Conservation (phyloP, 108 stramenopile species). For the Thalassiosira profunda region DNA sequence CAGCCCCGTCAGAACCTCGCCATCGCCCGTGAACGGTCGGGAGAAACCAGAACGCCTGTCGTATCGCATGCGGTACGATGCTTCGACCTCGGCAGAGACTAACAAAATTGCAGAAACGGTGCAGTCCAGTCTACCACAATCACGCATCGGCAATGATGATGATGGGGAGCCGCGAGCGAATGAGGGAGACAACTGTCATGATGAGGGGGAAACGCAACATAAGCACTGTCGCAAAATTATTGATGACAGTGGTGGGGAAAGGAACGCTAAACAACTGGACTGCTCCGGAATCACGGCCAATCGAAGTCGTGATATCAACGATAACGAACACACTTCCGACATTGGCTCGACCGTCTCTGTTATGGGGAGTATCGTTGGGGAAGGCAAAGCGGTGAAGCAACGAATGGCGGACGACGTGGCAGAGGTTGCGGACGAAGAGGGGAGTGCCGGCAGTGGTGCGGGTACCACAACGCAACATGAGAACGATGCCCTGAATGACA, state of each 20-base stretch:
- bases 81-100: no score
- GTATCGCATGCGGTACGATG: no score
- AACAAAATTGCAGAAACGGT: background rate
- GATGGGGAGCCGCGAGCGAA: background rate
- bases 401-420: slow-evolving; percentile 37
- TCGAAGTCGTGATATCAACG: slow-evolving; percentile 6
- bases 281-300: background rate
- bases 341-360: slow-evolving; percentile 37
- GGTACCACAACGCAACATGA: background rate
- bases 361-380: slow-evolving; percentile 30
- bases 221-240: no score
- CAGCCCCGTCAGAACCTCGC: no score
- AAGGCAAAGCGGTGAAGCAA: slow-evolving; percentile 15
- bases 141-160: background rate
- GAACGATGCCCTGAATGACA: background rate
- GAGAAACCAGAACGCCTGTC: no score
- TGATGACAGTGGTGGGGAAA: background rate
- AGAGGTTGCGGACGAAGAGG: background rate
- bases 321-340: slow-evolving; percentile 15
- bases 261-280: background rate
- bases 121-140: no score
- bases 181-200: background rate
- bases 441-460: background rate
- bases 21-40: no score
- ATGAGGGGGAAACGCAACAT: background rate